A percentile compares a stretch with the other conserved stretches of the same genome.
phyloP scores from a whole-genome alignment of 176 grass and related monocot genomes.

The Cenchrus fungigraminus region DNA sequence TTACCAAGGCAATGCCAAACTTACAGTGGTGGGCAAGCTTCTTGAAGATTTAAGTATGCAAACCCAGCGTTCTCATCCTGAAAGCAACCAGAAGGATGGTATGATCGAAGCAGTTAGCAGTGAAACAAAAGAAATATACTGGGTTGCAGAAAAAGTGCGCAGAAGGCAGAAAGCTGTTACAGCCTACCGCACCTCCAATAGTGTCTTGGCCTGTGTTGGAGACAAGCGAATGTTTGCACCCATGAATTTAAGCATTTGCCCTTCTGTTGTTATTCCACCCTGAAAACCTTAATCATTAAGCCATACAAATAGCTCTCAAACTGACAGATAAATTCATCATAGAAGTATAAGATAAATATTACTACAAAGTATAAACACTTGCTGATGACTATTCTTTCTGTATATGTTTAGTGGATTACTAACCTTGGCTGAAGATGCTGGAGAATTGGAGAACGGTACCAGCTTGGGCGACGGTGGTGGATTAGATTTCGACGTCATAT shows the following conservation, averaged over 20 bases:
- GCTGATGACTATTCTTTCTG: not conserved
- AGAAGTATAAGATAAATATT: not conserved
- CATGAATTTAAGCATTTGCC: conserved; percentile 99
- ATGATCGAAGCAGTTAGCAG: conserved; percentile 21
- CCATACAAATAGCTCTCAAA: conserved; percentile 45
- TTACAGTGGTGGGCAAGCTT: conserved; percentile 92
- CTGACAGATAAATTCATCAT: not conserved
- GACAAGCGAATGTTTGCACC: conserved; percentile 82
- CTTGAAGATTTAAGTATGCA: conserved; percentile 76
- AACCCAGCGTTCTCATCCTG: conserved; percentile 90
- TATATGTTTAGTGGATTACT: conserved; percentile 33
- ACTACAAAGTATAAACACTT: not conserved
- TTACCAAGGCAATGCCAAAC: conserved; percentile 46
- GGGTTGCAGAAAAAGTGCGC: conserved; percentile 14
- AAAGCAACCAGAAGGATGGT: conserved; percentile 35
- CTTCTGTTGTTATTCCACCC: conserved; percentile 88
- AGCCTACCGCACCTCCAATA: conserved; percentile 70
- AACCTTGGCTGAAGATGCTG: conserved; percentile 74
- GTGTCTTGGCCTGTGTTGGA: conserved; percentile 73
- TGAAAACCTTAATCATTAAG: conserved; percentile 79
- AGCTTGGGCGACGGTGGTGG: conserved; percentile 41
- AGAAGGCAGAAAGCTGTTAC: conserved; percentile 5
- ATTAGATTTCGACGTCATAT: conserved; percentile 37
- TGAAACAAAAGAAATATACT: not conserved
- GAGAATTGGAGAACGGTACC: conserved; percentile 46